A percentile compares a stretch with the other conserved stretches of the same genome.
These are phyloP conservation scores for Boletus albobrunnescens DNA, from an alignment of 1,284 basidiomycete species.

Conservation along the genomic window DNA sequence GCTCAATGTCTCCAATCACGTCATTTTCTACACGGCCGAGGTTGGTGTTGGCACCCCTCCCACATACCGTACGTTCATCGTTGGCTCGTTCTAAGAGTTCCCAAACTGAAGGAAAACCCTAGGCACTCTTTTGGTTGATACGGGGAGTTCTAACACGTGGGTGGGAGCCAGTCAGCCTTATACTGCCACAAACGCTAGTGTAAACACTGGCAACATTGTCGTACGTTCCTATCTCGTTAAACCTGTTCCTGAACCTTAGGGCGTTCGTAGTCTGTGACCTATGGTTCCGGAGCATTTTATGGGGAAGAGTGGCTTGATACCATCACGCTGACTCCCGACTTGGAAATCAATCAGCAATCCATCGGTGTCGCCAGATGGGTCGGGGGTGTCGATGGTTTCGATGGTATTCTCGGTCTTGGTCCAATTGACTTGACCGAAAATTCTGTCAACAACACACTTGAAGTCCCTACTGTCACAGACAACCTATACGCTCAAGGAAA, in stretches of 20 bases:
- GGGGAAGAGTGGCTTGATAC: constrained; percentile 51
- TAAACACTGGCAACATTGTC: constrained; percentile 39
- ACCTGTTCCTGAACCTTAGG: not conserved
- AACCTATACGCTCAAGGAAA: constrained; percentile 40
- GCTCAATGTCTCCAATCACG: not conserved
- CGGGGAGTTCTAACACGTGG: constrained; percentile 39
- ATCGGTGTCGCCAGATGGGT: constrained; percentile 48
- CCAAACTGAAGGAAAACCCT: not conserved
- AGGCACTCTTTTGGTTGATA: constrained; percentile 15
- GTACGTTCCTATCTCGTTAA: constrained; percentile 15
- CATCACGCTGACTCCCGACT: constrained; percentile 39
- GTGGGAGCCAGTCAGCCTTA: constrained; percentile 16
- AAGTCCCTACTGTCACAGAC: constrained; percentile 45
- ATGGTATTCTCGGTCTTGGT: constrained; percentile 57
- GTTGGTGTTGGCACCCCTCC: constrained; percentile 46
- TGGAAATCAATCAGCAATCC: constrained; percentile 47
- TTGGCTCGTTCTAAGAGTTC: not conserved
- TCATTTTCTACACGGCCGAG: constrained; percentile 25
- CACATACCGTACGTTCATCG: constrained; percentile 36
- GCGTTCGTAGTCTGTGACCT: constrained; percentile 34
- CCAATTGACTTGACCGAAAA: constrained; percentile 49
- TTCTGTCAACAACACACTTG: constrained; percentile 24
- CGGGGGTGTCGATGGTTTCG: constrained; percentile 41
- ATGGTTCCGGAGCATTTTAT: constrained; percentile 42
- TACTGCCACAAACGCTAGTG: not conserved